Percentiles rank a stretch among this genome's conserved stretches.
These are phyloP conservation scores for Prinsepia uniflora DNA, from an alignment of 306 rosid species.

Conservation along the genomic window DNA sequence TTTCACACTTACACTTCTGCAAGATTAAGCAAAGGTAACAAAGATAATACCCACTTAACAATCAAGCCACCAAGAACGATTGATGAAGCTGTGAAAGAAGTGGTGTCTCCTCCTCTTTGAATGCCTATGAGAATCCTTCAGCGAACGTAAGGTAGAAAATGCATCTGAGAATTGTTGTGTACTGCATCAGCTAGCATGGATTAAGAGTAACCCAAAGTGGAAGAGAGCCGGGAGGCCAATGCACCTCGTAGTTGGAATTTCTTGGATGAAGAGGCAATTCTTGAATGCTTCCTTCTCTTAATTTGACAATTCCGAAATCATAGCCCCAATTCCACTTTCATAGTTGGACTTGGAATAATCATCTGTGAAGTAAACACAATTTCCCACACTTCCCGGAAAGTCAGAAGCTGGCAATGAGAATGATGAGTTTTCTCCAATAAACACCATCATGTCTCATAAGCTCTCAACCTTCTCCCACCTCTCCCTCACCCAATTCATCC, in stretches of 20 bases:
- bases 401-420: conserved; percentile 45
- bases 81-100: too few relatives aligned
- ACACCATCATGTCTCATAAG: conserved; percentile 51
- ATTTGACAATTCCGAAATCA: conserved; percentile 56
- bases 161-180: too few relatives aligned
- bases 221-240: conserved; percentile 36
- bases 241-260: conserved; percentile 27
- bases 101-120: too few relatives aligned
- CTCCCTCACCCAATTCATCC: conserved; percentile 44
- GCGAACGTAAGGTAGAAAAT: too few relatives aligned
- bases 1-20: too few relatives aligned
- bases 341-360: conserved; percentile 55
- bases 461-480: conserved; percentile 41
- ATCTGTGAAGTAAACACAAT: conserved; percentile 61
- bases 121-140: too few relatives aligned
- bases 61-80: too few relatives aligned
- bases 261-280: conserved; percentile 42
- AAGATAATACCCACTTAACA: too few relatives aligned
- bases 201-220: conserved; percentile 71
- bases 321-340: conserved; percentile 42
- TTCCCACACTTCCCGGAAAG: conserved; percentile 42
- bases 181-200: conserved; percentile 41
- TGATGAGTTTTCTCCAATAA: conserved; percentile 61
- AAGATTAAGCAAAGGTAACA: too few relatives aligned
- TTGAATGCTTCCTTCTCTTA: conserved; percentile 41